Percentiles rank a stretch among this genome's conserved stretches.
Evolutionary conservation across 2,329 filamentous ascomycete genomes (phyloP).

Genomic region (Claviceps capensis): DNA sequence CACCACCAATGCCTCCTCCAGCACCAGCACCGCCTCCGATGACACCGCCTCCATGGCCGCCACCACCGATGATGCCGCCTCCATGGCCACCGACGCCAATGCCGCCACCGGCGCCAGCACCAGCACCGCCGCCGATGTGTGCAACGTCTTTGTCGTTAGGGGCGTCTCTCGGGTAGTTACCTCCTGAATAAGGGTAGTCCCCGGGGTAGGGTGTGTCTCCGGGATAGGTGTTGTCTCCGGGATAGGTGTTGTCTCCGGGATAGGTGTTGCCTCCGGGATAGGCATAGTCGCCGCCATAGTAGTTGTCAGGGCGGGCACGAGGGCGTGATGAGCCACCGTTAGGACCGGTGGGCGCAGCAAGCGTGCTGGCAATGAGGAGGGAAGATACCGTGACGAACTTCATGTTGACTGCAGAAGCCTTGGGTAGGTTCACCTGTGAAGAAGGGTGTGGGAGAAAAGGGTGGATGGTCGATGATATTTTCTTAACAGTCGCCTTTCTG

Average conservation of each 20-base stretch:
- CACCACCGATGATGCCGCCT: too few relatives aligned
- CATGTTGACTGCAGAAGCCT: slow-evolving; percentile 4
- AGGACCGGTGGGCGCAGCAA: slow-evolving; percentile 7
- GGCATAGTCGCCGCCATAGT: background rate
- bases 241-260: background rate
- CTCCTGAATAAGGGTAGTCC: too few relatives aligned
- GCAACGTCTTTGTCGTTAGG: too few relatives aligned
- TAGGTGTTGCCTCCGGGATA: background rate
- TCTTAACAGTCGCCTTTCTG: background rate
- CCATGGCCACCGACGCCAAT: too few relatives aligned
- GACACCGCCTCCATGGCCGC: too few relatives aligned
- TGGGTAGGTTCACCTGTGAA: background rate
- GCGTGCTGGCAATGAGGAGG: slow-evolving; percentile 7
- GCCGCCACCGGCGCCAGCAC: too few relatives aligned
- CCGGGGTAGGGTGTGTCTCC: too few relatives aligned
- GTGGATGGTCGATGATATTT: background rate
- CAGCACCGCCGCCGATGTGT: too few relatives aligned
- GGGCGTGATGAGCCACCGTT: background rate
- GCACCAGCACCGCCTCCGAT: background rate
- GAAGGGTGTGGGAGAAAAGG: background rate
- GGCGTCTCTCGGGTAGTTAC: too few relatives aligned
- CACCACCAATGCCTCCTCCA: too few relatives aligned
- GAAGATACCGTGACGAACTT: slow-evolving; percentile 7
- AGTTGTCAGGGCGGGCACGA: background rate
- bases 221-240: too few relatives aligned